Evolutionary conservation across 1,139 yeast genomes (phyloP), one percentile per base, ranked within the genome.

Genomic region (Scheffersomyces titani): DNA sequence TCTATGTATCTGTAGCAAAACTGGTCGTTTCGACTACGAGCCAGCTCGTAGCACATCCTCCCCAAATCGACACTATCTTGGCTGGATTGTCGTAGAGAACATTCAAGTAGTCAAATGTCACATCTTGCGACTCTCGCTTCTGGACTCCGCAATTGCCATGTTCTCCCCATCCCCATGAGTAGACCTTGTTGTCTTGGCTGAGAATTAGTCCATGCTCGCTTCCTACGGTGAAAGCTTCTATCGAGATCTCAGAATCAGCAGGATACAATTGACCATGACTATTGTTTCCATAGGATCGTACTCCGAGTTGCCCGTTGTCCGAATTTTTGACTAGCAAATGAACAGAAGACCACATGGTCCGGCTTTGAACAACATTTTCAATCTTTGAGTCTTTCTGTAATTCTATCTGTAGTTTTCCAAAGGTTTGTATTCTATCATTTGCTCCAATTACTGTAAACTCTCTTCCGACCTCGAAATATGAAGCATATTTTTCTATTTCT

Each of bases 91-190:
- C 52, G 63, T 79, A 80, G n/a, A 85, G 52, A 19, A 53, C 55
- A 58, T 81, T 83, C 45, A 81, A 61, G 51, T 72, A 68, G 57
- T 71, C 70, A 57, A 78, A 83, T 0, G 78, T 73, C 3, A 77
- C 81, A 5, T 68, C 67, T 5, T 65, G 70, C 1, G 60, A 64
- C 44, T 47, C 60, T 19, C 55, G 61, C 18, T 66, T 49, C 45
- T 64, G 71, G 1, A 59, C 61, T 0, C 98, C 98, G 72, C 98
- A 93, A 68, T 94, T 94, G 0, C 99, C 98, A 69, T 94, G 99
- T 68, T 94, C 99, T 24, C 98, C 98, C 99, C 99, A 94, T 0
- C 99, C 99, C 98, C 98, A 94, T 3, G 93, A 83, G 55, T 68
- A 76, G 0, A 90, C 86, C 5, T 62, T 58, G 51, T 74, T 69